These are phyloP conservation scores for Incumbomyces lentus DNA, from an alignment of 2,329 filamentous ascomycete species.

Conservation along the genomic window DNA sequence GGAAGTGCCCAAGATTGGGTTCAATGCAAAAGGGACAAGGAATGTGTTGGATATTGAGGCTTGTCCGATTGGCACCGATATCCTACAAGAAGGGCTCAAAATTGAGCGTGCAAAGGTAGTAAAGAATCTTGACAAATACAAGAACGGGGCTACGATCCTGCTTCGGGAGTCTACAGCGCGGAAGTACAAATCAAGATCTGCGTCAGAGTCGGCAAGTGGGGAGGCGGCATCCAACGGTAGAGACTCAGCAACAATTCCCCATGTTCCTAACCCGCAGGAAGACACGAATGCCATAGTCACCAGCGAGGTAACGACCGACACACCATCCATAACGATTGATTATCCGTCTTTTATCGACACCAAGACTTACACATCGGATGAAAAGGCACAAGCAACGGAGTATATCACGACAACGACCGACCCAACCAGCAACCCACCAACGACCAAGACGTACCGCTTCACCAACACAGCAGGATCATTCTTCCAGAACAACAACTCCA, in stretches of 20 bases:
- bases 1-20: conserved; percentile 70
- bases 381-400: conserved; percentile 72
- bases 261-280: neutral
- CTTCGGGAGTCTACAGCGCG: conserved; percentile 68
- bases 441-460: conserved; percentile 61
- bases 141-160: conserved; percentile 74
- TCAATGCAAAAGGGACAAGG: conserved; percentile 73
- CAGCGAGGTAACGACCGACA: conserved; percentile 29
- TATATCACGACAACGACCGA: conserved; percentile 46
- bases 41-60: conserved; percentile 89
- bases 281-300: neutral
- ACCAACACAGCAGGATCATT: conserved; percentile 87
- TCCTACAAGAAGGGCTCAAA: conserved; percentile 68
- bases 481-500: conserved; percentile 99
- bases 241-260: too few species aligned
- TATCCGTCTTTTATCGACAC: conserved; percentile 56
- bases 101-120: conserved; percentile 68
- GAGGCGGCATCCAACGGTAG: neutral
- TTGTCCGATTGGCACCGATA: conserved; percentile 86
- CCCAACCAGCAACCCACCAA: neutral
- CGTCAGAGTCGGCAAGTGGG: conserved; percentile 8
- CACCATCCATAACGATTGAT: conserved; percentile 45
- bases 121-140: conserved; percentile 60
- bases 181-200: neutral
- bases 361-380: conserved; percentile 83